Base-by-base conservation (phyloP, 148 eudicot genomes). In the Rheum nobile region DNA sequence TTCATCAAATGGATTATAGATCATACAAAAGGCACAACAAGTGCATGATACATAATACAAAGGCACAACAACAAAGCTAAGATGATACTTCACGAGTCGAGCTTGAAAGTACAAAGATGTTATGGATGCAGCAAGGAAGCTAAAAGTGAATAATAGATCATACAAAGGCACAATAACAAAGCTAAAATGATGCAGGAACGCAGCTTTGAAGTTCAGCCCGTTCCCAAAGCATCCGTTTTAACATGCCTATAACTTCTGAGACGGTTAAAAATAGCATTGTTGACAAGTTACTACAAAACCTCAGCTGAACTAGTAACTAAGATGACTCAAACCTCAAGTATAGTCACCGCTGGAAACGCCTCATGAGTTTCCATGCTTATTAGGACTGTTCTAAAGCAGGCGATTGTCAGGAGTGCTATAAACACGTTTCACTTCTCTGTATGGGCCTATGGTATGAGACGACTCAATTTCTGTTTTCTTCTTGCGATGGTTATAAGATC, bases 281-380 rank as follows among this genome's bases (percentile, higher is more conserved):
- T 31, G 70, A 65, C 32, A 34, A 65, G 41, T 16, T 32, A 65
- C 67, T 61, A 61, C 2, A 6, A 61, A 13, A 29, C 6, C 67
- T 61, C 19, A 13, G 67, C 67, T 61, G 12, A 61, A 29, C 31
- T 1, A 9, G 32, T 55, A 24, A 55, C 31, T 55, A 26, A 0
- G 13, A 26, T 26, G 4, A 55, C 2, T 48, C 61, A 54, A 54
- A 54, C 61, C 28, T 21, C 28, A 8, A 3, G 0, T 54, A 19
- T 61, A 4, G 6, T 10, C 37, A 61, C 67, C 37, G n/a, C 35
- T 28, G 37, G 37, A 29, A 61, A 61, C n/a, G 37, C 67, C 67
- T 61, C 16, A 65, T 65, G 39, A 14, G n/a, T 34, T 31, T 17
- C 70, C 38, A 65, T 65, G 70, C 70, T 65, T 61, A 61, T 61